Evolutionary conservation across 176 grass and related monocot genomes (phyloP).

Genomic region (Oryza australiensis): DNA sequence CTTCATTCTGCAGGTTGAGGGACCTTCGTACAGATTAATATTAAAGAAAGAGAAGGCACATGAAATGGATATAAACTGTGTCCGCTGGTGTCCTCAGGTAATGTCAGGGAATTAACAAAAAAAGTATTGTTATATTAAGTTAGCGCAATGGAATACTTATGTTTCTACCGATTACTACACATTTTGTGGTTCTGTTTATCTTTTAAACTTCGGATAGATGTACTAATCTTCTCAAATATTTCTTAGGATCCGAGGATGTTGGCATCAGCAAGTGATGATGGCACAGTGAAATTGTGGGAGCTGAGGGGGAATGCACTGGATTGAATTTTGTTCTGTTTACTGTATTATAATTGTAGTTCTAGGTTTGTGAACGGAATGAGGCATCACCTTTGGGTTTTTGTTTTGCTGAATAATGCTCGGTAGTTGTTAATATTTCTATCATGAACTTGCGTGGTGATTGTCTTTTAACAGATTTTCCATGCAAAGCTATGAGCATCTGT

Average conservation of each 20-base stretch:
- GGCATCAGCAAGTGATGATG: conserved; percentile 88
- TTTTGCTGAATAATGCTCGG: conserved; percentile 8
- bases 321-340: conserved; percentile 26
- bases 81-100: conserved; percentile 95
- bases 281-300: conserved; percentile 88
- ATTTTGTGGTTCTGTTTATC: conserved; percentile 13
- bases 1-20: conserved; percentile 60
- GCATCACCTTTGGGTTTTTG: neutral
- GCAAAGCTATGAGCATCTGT: neutral
- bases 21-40: conserved; percentile 62
- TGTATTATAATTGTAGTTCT: conserved; percentile 33
- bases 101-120: conserved; percentile 1
- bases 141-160: neutral
- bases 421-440: conserved; percentile 19
- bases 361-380: conserved; percentile 26
- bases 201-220: neutral
- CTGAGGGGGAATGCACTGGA: conserved; percentile 42
- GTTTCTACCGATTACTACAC: neutral
- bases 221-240: conserved; percentile 26
- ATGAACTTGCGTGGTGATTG: neutral
- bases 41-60: conserved; percentile 93
- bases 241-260: conserved; percentile 67
- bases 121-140: neutral
- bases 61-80: conserved; percentile 95
- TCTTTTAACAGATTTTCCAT: conserved; percentile 28